These are phyloP conservation scores for Camellia japonica DNA, from an alignment of 148 eudicot species.

Conservation along the genomic window DNA sequence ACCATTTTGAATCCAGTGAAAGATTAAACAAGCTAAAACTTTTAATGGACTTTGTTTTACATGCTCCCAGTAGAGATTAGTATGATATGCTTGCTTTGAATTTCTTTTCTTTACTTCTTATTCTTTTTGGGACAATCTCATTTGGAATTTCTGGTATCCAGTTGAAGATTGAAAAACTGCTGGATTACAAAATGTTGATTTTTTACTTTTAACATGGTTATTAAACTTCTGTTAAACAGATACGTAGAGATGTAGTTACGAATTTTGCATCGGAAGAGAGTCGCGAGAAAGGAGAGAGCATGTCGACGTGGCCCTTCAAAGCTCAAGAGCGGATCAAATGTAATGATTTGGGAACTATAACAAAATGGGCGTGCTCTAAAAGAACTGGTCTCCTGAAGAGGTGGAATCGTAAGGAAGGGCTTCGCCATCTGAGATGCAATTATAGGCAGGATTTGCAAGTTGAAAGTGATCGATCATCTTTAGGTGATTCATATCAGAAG, in stretches of 20 bases:
- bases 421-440: conserved; percentile 19
- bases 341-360: conserved; percentile 31
- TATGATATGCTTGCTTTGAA: neutral
- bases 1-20: neutral
- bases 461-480: conserved; percentile 33
- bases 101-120: neutral
- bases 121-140: neutral
- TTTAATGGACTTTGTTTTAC: neutral
- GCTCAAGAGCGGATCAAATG: conserved; percentile 29
- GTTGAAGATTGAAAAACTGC: neutral
- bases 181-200: neutral
- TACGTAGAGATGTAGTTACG: conserved; percentile 13
- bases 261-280: conserved; percentile 17
- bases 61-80: conserved; percentile 5
- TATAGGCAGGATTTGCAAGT: conserved; percentile 23
- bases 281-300: conserved; percentile 22
- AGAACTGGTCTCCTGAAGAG: conserved; percentile 41
- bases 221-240: conserved; percentile 21
- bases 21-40: neutral
- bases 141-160: no score
- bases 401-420: conserved; percentile 25
- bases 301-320: conserved; percentile 17
- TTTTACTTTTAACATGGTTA: neutral
- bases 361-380: conserved; percentile 28
- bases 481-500: conserved; percentile 19